Evolutionary conservation across 2,329 filamentous ascomycete species (phyloP).

Genomic region (Aspergillus ochraceus): DNA sequence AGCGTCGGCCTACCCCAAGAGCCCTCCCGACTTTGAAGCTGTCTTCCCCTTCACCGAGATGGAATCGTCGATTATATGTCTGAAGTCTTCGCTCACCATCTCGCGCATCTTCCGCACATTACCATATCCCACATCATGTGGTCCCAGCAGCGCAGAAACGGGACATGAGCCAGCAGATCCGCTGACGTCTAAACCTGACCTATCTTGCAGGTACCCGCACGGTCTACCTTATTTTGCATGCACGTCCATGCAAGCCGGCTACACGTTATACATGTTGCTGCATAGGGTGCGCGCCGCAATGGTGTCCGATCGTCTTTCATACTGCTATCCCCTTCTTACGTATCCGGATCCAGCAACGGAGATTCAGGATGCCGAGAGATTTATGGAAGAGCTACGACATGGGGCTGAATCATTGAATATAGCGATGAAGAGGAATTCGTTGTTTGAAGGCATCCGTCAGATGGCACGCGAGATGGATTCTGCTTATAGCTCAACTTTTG

Average conservation of each 20-base stretch:
- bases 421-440: conserved; percentile 18
- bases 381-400: conserved; percentile 24
- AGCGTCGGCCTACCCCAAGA: neutral
- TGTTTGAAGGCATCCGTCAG: conserved; percentile 24
- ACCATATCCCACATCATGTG: conserved; percentile 9
- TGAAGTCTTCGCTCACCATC: conserved; percentile 24
- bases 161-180: neutral
- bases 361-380: conserved; percentile 22
- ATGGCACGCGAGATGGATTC: conserved; percentile 26
- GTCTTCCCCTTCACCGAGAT: conserved; percentile 26
- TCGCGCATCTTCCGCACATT: conserved; percentile 19
- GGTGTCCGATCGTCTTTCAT: conserved; percentile 12
- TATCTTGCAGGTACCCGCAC: conserved; percentile 8
- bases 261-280: conserved; percentile 24
- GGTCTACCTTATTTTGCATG: conserved; percentile 24
- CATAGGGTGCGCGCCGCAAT: conserved; percentile 21
- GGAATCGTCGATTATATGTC: conserved; percentile 24
- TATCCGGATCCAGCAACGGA: conserved; percentile 21
- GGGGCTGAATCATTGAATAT: conserved; percentile 17
- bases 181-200: neutral
- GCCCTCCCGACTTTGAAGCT: conserved; percentile 1
- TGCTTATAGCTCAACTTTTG: conserved; percentile 20
- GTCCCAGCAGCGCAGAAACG: neutral
- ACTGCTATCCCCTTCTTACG: conserved; percentile 23
- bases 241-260: conserved; percentile 25